Evolutionary conservation across 2,329 filamentous ascomycete species (phyloP).

Genomic region (Aspergillus ochraceus): DNA sequence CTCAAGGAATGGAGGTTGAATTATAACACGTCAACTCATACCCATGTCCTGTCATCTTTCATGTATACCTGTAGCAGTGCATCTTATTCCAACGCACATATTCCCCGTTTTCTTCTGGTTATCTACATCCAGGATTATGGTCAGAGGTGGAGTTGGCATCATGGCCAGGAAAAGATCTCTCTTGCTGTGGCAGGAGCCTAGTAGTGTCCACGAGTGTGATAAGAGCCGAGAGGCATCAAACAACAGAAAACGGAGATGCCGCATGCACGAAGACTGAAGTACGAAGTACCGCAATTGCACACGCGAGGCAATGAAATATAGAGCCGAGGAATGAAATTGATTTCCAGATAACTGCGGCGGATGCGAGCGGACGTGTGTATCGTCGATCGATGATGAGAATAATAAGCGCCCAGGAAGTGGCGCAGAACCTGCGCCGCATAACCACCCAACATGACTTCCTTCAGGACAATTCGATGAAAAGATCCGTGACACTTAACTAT

Average conservation of each 20-base stretch:
- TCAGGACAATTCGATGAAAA: neutral
- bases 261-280: too few relatives aligned
- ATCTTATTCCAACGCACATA: neutral
- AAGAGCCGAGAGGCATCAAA: too few relatives aligned
- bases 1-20: neutral
- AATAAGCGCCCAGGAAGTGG: constrained; percentile 2
- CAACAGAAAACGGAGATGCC: too few relatives aligned
- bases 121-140: too few relatives aligned
- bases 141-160: too few relatives aligned
- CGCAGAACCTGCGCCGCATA: constrained; percentile 7
- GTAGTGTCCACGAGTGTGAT: too few relatives aligned
- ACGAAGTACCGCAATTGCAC: too few relatives aligned
- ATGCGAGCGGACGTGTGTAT: neutral
- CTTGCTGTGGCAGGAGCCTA: too few relatives aligned
- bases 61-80: neutral
- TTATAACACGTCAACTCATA: neutral
- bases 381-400: neutral
- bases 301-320: neutral
- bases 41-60: neutral
- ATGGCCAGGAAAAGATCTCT: too few relatives aligned
- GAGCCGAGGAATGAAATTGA: neutral
- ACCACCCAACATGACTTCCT: neutral
- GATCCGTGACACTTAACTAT: neutral
- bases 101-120: neutral
- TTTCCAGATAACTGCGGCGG: neutral